These are phyloP conservation scores for Eucalyptus caleyi DNA, from an alignment of 345 rosid species.

Conservation along the genomic window DNA sequence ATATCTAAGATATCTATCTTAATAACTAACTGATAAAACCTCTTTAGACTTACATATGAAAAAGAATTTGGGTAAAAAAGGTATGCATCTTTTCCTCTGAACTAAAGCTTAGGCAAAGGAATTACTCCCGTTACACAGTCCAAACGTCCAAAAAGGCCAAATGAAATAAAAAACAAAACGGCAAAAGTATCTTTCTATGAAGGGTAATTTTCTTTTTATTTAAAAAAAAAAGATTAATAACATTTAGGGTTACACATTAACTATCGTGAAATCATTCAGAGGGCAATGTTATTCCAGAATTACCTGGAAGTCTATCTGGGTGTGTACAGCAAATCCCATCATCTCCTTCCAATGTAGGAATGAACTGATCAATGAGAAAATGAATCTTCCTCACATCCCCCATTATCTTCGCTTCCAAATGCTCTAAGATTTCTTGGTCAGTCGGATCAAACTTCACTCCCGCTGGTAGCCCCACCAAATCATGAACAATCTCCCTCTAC, in stretches of 20 bases:
- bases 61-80: background rate
- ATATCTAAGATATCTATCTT: background rate
- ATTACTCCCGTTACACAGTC: background rate
- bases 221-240: background rate
- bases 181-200: background rate
- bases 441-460: conserved; percentile 95
- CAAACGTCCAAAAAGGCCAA: background rate
- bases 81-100: background rate
- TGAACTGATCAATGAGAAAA: conserved; percentile 82
- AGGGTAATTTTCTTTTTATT: background rate
- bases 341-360: conserved; percentile 74
- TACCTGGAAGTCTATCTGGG: conserved; percentile 92
- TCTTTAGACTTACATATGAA: background rate
- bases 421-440: conserved; percentile 84
- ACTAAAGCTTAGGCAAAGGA: too few species aligned
- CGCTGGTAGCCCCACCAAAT: conserved; percentile 81
- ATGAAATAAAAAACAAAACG: background rate
- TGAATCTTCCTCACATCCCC: conserved; percentile 50
- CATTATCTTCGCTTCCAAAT: conserved; percentile 65
- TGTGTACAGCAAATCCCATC: conserved; percentile 94
- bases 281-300: background rate
- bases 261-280: background rate
- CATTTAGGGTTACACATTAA: background rate
- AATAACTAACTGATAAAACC: background rate
- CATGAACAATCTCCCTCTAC: conserved; percentile 45